A percentile compares a stretch with the other conserved stretches of the same genome.
These are phyloP conservation scores for Zygoascus bituminiphila DNA, from an alignment of 805 yeast species.

Conservation along the genomic window DNA sequence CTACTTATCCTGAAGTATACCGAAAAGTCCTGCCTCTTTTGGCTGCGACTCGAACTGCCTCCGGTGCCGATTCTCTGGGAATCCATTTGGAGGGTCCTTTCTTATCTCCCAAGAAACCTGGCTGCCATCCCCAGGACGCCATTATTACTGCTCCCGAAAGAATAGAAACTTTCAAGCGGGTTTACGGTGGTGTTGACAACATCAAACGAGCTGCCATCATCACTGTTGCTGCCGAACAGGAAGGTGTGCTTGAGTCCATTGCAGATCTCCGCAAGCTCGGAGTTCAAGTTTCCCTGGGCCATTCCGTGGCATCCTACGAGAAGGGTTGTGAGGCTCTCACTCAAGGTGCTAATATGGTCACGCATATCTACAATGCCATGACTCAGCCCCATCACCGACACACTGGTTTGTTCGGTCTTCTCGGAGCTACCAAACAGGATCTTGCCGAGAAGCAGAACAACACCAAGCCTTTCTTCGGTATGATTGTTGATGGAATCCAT, in stretches of 20 bases:
- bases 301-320: constrained; percentile 34
- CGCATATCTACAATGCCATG: constrained; percentile 58
- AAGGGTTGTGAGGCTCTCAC: constrained; percentile 36
- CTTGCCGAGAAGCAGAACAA: constrained; percentile 6
- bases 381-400: constrained; percentile 51
- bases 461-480: constrained; percentile 40
- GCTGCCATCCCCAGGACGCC: constrained; percentile 46
- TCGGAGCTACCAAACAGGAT: constrained; percentile 28
- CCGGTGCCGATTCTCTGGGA: constrained; percentile 34
- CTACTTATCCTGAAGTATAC: constrained; percentile 43
- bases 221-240: constrained; percentile 47
- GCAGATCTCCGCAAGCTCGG: constrained; percentile 30
- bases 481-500: constrained; percentile 52
- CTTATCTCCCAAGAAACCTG: constrained; percentile 40
- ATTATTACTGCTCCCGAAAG: constrained; percentile 34
- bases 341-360: constrained; percentile 51
- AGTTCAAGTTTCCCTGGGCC: constrained; percentile 40
- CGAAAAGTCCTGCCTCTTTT: constrained; percentile 39
- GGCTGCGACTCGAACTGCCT: constrained; percentile 28
- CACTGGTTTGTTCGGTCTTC: constrained; percentile 47
- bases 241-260: constrained; percentile 39
- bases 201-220: constrained; percentile 30
- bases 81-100: constrained; percentile 59
- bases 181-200: constrained; percentile 38
- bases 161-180: constrained; percentile 25